Evolutionary conservation across 345 rosid genomes (phyloP).

Genomic region (Luvunga scandens): DNA sequence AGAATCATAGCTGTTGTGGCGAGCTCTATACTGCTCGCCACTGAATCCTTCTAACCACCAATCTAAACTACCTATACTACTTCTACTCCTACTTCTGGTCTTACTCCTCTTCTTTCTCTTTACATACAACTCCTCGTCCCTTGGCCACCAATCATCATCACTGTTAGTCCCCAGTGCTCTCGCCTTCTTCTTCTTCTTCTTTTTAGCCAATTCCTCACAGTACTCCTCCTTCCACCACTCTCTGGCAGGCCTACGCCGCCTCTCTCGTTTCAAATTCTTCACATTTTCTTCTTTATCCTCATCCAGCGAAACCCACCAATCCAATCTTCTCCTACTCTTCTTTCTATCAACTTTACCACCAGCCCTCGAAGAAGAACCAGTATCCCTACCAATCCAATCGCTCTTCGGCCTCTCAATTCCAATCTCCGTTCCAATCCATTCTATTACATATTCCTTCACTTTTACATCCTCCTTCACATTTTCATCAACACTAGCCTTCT

Average conservation of each 20-base stretch:
- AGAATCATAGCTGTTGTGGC: slow-evolving; percentile 57
- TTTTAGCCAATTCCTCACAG: slow-evolving; percentile 68
- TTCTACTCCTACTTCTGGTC: slow-evolving; percentile 43
- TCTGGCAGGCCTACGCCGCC: slow-evolving; percentile 69
- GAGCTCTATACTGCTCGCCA: slow-evolving; percentile 64
- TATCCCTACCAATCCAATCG: slow-evolving; percentile 56
- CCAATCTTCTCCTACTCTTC: slow-evolving; percentile 54
- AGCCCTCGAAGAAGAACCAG: slow-evolving; percentile 27
- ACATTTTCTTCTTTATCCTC: slow-evolving; percentile 54
- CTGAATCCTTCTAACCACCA: slow-evolving; percentile 80
- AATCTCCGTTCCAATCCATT: slow-evolving; percentile 91
- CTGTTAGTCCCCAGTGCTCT: slow-evolving; percentile 33
- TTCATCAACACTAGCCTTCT: slow-evolving; percentile 69
- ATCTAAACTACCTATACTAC: slow-evolving; percentile 70
- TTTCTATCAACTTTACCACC: slow-evolving; percentile 41
- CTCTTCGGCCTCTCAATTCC: slow-evolving; percentile 74
- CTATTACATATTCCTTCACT: slow-evolving; percentile 83
- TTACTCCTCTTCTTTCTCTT: slow-evolving; percentile 57
- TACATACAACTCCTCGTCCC: slow-evolving; percentile 43
- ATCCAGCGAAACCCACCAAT: slow-evolving; percentile 90
- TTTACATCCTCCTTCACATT: slow-evolving; percentile 41
- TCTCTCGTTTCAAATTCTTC: slow-evolving; percentile 51
- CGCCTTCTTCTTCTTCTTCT: slow-evolving; percentile 65
- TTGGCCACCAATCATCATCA: slow-evolving; percentile 62
- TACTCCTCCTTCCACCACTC: slow-evolving; percentile 99